Conservation (phyloP, 768 basidiomycete genomes). For the Russula sp. region DNA sequence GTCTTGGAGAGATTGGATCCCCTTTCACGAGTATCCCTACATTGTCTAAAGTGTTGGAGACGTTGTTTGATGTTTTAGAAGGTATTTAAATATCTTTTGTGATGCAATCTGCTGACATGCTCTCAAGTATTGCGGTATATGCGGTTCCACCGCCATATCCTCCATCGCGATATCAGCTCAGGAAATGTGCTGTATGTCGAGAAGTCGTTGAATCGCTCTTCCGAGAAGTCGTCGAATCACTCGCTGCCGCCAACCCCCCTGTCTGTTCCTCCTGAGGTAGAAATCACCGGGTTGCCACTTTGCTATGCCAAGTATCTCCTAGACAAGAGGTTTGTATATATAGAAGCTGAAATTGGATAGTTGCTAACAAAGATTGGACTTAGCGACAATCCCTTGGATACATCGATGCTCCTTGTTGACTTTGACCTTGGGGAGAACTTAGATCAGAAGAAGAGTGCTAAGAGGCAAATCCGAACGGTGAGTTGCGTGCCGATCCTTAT, state of each 20-base stretch:
- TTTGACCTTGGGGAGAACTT: not conserved
- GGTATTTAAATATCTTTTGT: too few relatives aligned
- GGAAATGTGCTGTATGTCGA: not conserved
- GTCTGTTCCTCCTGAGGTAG: not conserved
- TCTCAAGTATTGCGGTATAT: not conserved
- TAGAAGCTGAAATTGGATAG: conserved; percentile 1
- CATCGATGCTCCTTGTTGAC: conserved; percentile 8
- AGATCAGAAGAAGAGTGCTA: not conserved
- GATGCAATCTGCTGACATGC: too few relatives aligned
- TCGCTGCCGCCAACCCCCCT: not conserved
- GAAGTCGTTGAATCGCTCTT: too few relatives aligned
- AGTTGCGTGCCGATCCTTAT: not conserved
- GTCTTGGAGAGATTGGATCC: too few relatives aligned
- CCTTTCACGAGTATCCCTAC: too few relatives aligned
- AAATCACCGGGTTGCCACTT: not conserved
- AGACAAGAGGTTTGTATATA: not conserved
- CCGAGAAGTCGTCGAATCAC: not conserved
- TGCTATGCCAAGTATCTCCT: conserved; percentile 1
- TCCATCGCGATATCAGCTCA: too few relatives aligned
- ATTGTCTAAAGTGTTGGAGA: too few relatives aligned
- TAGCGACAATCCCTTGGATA: not conserved
- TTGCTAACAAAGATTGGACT: not conserved
- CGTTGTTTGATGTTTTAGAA: too few relatives aligned
- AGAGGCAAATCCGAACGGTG: not conserved
- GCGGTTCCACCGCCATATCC: too few relatives aligned